These are phyloP conservation scores for Suillus plorans DNA, from an alignment of 768 basidiomycete genomes.

Conservation along the genomic window DNA sequence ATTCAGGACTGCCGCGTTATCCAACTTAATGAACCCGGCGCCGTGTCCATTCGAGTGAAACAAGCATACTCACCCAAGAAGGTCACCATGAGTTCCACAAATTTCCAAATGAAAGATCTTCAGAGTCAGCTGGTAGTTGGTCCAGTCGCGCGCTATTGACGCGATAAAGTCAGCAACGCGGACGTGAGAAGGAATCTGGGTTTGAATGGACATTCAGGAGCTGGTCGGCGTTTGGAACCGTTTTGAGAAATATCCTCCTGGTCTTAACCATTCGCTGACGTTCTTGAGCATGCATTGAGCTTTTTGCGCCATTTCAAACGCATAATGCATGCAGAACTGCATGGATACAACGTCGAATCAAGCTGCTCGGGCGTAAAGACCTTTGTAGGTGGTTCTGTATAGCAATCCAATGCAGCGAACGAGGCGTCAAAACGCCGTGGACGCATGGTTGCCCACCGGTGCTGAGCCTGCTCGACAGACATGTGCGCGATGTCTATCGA, in stretches of 20 bases:
- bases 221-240: conserved; percentile 85
- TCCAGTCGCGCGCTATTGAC: conserved; percentile 65
- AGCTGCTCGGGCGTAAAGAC: conserved; percentile 65
- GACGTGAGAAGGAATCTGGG: neutral
- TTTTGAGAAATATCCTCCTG: conserved; percentile 94
- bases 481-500: conserved; percentile 80
- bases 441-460: conserved; percentile 58
- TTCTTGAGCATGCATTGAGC: conserved; percentile 92
- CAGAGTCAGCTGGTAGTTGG: conserved; percentile 59
- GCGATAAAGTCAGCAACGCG: neutral
- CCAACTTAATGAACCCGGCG: too few relatives aligned
- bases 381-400: conserved; percentile 65
- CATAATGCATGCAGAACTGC: conserved; percentile 99
- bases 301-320: conserved; percentile 86
- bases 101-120: conserved; percentile 86
- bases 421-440: conserved; percentile 66
- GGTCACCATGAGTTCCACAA: too few relatives aligned
- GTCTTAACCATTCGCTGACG: conserved; percentile 73
- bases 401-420: conserved; percentile 91
- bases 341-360: conserved; percentile 92
- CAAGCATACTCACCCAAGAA: too few relatives aligned
- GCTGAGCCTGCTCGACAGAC: conserved; percentile 85
- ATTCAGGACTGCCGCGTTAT: too few relatives aligned
- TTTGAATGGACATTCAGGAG: conserved; percentile 61
- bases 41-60: too few relatives aligned